Percentiles rank a stretch among this genome's conserved stretches.
Evolutionary conservation across 2,329 filamentous ascomycete genomes (phyloP).

Genomic region (Paecilomyces niveus): DNA sequence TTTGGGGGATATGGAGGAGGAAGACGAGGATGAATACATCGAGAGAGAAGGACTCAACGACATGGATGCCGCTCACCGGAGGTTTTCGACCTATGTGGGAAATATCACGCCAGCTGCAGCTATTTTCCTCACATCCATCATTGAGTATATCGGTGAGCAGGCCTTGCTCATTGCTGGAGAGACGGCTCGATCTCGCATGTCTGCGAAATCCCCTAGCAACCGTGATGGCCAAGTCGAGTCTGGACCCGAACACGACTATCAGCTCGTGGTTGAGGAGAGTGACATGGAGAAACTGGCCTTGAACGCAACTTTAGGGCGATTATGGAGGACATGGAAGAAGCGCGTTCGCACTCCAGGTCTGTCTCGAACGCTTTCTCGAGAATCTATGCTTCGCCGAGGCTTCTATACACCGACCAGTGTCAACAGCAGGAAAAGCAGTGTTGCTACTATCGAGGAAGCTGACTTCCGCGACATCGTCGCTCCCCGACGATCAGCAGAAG

Average conservation of each 20-base stretch:
- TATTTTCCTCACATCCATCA: constrained; percentile 89
- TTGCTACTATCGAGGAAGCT: constrained; percentile 27
- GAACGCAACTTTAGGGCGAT: constrained; percentile 75
- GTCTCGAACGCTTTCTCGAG: constrained; percentile 34
- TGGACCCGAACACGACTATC: constrained; percentile 45
- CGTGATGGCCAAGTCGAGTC: constrained; percentile 49
- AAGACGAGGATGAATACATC: constrained; percentile 87
- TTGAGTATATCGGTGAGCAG: constrained; percentile 91
- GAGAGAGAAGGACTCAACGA: constrained; percentile 67
- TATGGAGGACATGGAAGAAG: constrained; percentile 97
- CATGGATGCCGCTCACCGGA: constrained; percentile 48
- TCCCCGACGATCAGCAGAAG: constrained; percentile 9
- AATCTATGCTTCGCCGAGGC: constrained; percentile 30
- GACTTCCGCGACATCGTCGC: constrained; percentile 8
- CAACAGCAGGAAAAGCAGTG: constrained; percentile 32
- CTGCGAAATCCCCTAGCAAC: constrained; percentile 40
- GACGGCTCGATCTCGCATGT: constrained; percentile 53
- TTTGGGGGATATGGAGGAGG: constrained; percentile 92
- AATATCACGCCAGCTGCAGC: constrained; percentile 83
- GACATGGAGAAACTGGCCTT: constrained; percentile 92
- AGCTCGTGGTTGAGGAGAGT: constrained; percentile 75
- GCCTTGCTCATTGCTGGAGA: constrained; percentile 81
- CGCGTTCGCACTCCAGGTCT: constrained; percentile 38
- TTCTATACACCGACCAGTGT: constrained; percentile 12
- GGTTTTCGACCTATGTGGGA: constrained; percentile 50